Percentiles rank a stretch among this genome's conserved stretches.
phyloP scores from a whole-genome alignment of 78 protist genomes.

The Blattamonas nauphoetae region DNA sequence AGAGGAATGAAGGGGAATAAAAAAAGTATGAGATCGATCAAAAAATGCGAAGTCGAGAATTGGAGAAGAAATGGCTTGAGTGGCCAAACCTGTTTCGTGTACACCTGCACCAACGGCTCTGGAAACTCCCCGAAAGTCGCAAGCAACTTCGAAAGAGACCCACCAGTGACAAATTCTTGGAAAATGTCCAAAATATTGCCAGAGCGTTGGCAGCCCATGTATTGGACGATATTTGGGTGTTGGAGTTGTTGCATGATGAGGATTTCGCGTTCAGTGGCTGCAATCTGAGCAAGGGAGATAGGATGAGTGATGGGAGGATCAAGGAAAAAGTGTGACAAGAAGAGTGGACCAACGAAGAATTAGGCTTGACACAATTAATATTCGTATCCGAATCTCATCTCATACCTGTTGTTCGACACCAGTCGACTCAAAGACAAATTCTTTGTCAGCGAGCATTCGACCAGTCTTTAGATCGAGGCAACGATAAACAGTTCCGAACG shows the following conservation, averaged over 20 bases:
- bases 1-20: too few species aligned
- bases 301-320: neutral
- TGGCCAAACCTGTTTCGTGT: neutral
- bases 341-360: neutral
- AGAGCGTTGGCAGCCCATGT: neutral
- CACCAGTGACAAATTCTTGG: conserved; percentile 14
- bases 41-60: neutral
- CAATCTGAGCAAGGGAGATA: neutral
- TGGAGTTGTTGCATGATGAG: neutral
- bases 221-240: neutral
- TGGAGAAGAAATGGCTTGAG: neutral
- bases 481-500: conserved; percentile 2
- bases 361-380: neutral
- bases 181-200: neutral
- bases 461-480: conserved; percentile 9
- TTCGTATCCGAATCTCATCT: too few species aligned
- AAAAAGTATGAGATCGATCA: too few species aligned
- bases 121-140: neutral
- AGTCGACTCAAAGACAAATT: neutral
- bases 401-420: neutral
- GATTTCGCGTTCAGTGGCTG: neutral
- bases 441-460: neutral
- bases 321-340: neutral
- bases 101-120: neutral
- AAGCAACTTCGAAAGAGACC: neutral